These are phyloP conservation scores for Scopulariopsis brevicaulis DNA, from an alignment of 2,329 filamentous ascomycete species.

Conservation along the genomic window DNA sequence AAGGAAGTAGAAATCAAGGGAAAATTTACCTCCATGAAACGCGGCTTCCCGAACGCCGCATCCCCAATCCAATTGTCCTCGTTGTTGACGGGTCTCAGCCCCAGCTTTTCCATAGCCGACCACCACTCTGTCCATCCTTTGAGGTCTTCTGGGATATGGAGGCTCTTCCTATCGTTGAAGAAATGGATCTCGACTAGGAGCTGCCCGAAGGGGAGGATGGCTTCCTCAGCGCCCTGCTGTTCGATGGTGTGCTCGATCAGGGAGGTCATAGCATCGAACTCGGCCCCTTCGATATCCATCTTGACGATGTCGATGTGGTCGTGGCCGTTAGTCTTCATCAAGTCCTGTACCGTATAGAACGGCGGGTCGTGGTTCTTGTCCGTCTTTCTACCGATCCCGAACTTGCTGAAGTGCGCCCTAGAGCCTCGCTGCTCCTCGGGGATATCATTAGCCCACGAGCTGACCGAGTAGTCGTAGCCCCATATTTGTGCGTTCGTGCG, in stretches of 20 bases:
- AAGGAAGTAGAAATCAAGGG: no score
- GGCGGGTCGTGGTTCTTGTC: constrained; percentile 14
- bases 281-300: constrained; percentile 25
- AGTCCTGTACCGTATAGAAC: constrained; percentile 20
- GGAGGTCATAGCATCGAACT: constrained; percentile 16
- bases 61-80: constrained; percentile 4
- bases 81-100: neutral
- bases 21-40: no score
- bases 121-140: neutral
- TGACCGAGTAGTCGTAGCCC: constrained; percentile 25
- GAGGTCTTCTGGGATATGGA: neutral
- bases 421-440: constrained; percentile 8
- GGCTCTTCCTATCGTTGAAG: neutral
- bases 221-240: neutral
- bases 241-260: neutral
- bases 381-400: constrained; percentile 17
- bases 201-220: constrained; percentile 10
- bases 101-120: neutral
- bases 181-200: constrained; percentile 11
- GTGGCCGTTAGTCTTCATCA: constrained; percentile 24
- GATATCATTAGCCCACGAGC: constrained; percentile 18
- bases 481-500: constrained; percentile 25
- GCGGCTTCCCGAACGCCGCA: neutral
- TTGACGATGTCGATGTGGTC: constrained; percentile 26
- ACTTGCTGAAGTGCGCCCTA: constrained; percentile 19